phyloP scores from a whole-genome alignment of 805 yeast genomes.

The Saccharomycopsis fibuligera region DNA sequence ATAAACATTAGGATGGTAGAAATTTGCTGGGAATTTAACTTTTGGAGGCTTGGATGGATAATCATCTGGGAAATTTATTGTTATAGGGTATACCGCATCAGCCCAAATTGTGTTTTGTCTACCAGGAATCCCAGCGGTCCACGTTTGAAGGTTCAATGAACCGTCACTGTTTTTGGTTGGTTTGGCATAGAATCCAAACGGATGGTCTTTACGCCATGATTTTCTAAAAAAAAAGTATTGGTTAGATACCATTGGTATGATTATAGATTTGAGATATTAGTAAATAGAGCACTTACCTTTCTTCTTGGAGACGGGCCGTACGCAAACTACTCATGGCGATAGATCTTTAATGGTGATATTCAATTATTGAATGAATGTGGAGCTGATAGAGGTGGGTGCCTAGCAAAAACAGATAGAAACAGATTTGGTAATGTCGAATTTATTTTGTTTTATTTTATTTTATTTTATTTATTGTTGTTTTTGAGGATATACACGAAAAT shows the following conservation, averaged over 20 bases:
- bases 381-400: too few relatives aligned
- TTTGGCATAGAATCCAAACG: constrained; percentile 93
- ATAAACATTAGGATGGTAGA: constrained; percentile 95
- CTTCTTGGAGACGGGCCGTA: constrained; percentile 83
- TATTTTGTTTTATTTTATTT: too few relatives aligned
- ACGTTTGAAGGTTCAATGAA: constrained; percentile 69
- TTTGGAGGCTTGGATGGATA: constrained; percentile 97
- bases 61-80: constrained; percentile 78
- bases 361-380: too few relatives aligned
- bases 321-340: constrained; percentile 37
- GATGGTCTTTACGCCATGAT: constrained; percentile 98
- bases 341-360: not conserved
- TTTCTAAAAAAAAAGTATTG: constrained; percentile 42
- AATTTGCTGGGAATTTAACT: constrained; percentile 80
- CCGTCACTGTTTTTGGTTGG: constrained; percentile 82
- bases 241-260: not conserved
- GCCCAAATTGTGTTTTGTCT: constrained; percentile 82
- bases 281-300: constrained; percentile 39
- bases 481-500: too few relatives aligned
- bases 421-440: too few relatives aligned
- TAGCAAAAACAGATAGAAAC: too few relatives aligned
- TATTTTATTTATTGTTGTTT: too few relatives aligned
- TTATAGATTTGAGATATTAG: too few relatives aligned
- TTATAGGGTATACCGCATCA: constrained; percentile 81
- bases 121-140: constrained; percentile 98